Base-by-base conservation (phyloP, 2,329 filamentous ascomycete species). In the Lizonia empirigonia region DNA sequence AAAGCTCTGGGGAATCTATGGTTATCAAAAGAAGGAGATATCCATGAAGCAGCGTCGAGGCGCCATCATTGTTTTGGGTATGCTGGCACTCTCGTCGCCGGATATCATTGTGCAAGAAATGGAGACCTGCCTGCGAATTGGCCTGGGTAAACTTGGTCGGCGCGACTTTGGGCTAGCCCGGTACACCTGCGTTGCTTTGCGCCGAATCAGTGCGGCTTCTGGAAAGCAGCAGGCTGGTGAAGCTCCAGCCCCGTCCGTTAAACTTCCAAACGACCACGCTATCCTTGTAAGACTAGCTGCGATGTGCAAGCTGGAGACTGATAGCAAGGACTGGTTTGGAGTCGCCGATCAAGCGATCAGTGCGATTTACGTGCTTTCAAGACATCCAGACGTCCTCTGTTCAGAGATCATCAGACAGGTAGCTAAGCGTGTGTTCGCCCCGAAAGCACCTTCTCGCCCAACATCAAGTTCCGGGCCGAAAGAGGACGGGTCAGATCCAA, bases 1-100 rank as follows among this genome's bases (percentile, higher is more conserved):
- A 44, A 99, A 97, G 77, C 79, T 99, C 5, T 99, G 95, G 94
- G 91, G 96, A 68, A 92, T 99, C 3, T 99, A 99, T 68, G 91
- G 93, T 30, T 88, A 97, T 35, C 92, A 96, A 68, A 94, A 88
- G 76, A 72, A 64, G 55, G 92, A 97, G 50, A 97, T 97, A 35
- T 97, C 94, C 0, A 88, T 86, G 64, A 93, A 86, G 2, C 94
- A 97, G 73, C 84, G 94, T 56, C 85, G 94, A 34, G 94, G 94
- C 20, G 87, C 94, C 40, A 97, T 99, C 69, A 97, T 99, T 58
- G 90, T 97, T 6, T 80, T 99, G 2, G 93, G 95, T 13, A 99
- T 99, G 95, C 82, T 99, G 44, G 92, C 93, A 4, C 86, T 94
- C 2, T 94, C 95, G 2, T 91, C 90, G 56, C 91, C 93, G 0